These are phyloP conservation scores for Kalaharituber pfeilii DNA, from an alignment of 2,329 filamentous ascomycete genomes.

Conservation along the genomic window DNA sequence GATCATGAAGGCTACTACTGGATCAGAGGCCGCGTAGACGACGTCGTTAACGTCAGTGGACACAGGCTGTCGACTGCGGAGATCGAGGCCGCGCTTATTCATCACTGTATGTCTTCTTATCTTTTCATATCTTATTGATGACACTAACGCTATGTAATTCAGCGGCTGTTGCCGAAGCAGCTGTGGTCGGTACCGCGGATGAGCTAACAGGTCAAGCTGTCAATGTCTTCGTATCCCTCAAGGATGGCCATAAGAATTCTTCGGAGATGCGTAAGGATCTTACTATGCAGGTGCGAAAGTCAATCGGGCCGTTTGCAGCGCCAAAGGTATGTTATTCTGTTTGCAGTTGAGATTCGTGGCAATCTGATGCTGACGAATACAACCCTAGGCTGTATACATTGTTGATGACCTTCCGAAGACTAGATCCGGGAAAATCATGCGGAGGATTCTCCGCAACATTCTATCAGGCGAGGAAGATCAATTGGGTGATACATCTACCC, in stretches of 20 bases:
- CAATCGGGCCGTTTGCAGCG: slow-evolving; percentile 90
- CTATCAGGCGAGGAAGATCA: slow-evolving; percentile 93
- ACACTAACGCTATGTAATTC: background rate
- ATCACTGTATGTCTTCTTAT: slow-evolving; percentile 44
- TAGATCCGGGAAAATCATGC: slow-evolving; percentile 96
- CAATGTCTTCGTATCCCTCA: slow-evolving; percentile 88
- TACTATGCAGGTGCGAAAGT: slow-evolving; percentile 85
- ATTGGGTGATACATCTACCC: slow-evolving; percentile 76
- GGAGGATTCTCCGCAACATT: slow-evolving; percentile 91
- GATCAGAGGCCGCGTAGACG: slow-evolving; percentile 96
- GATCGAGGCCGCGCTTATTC: slow-evolving; percentile 90
- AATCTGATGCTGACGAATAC: too few species aligned
- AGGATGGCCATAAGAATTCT: slow-evolving; percentile 57
- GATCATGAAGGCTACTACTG: slow-evolving; percentile 99
- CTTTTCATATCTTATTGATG: background rate
- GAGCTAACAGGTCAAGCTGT: slow-evolving; percentile 94
- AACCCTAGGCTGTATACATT: slow-evolving; percentile 64
- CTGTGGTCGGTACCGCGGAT: slow-evolving; percentile 81
- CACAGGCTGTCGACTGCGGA: slow-evolving; percentile 93
- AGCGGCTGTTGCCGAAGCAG: slow-evolving; percentile 73
- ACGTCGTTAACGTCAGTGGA: slow-evolving; percentile 94
- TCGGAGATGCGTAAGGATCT: slow-evolving; percentile 86
- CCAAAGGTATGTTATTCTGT: slow-evolving; percentile 41
- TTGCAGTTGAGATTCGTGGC: background rate
- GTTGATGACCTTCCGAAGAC: slow-evolving; percentile 95